Conservation (phyloP, 129 eudicot species). For the Deinandra increscens region DNA sequence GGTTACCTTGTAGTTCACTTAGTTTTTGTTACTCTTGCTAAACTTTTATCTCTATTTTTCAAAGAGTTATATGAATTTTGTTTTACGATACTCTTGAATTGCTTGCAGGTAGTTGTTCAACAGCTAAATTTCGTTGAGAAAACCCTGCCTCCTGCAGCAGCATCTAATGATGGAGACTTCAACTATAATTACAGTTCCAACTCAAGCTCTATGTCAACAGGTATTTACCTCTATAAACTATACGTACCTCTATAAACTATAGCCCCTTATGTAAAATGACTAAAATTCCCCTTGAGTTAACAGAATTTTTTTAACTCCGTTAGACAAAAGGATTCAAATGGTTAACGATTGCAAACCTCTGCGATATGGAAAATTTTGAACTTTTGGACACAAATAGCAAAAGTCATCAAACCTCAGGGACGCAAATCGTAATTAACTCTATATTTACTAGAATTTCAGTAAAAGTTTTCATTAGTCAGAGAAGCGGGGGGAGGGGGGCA, state of each 20-base stretch:
- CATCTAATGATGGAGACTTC: conserved; percentile 57
- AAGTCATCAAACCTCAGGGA: too few relatives aligned
- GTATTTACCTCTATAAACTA: conserved; percentile 28
- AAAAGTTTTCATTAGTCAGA: background rate
- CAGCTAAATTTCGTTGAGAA: conserved; percentile 80
- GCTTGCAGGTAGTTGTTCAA: conserved; percentile 81
- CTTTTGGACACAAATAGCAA: too few relatives aligned
- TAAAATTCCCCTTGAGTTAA: too few relatives aligned
- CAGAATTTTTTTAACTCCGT: too few relatives aligned
- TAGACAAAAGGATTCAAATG: too few relatives aligned
- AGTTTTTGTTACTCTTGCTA: background rate
- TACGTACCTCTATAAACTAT: too few relatives aligned
- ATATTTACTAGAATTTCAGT: background rate
- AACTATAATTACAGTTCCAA: conserved; percentile 27
- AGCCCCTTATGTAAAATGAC: too few relatives aligned
- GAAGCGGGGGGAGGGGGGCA: background rate
- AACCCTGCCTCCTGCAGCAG: conserved; percentile 33
- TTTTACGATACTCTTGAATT: conserved; percentile 5
- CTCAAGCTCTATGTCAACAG: conserved; percentile 36
- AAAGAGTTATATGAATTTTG: background rate
- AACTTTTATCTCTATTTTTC: background rate
- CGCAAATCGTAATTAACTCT: too few relatives aligned
- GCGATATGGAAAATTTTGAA: too few relatives aligned
- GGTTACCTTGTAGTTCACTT: conserved; percentile 36
- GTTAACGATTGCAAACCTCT: too few relatives aligned